Evolutionary conservation across 2,329 filamentous ascomycete species (phyloP), one percentile per base, ranked within the genome.

Genomic region (Aureobasidium sp.): DNA sequence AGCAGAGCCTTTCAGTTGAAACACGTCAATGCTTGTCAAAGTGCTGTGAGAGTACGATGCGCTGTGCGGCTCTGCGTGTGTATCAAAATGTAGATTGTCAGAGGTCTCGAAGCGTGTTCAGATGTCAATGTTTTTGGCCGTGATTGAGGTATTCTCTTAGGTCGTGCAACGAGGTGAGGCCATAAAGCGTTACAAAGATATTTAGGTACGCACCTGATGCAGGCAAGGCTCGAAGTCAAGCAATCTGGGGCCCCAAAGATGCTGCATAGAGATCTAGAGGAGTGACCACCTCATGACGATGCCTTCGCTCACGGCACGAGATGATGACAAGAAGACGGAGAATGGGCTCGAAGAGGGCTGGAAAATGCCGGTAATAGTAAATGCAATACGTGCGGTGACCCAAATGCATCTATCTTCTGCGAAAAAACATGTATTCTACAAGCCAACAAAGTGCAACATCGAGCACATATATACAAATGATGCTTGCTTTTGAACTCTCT

Each of bases 391-490:
- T 42, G 31, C 52, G 42, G 37, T 40, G 31, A 54, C 17, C 52
- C 50, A 35, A 29, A 12, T 17, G 27, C 40, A 45, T 57, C 39
- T 57, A 35, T 35, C 6, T 29, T 35, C 7, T 24, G 39, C 35
- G 22, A 54, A 29, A 2, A n/a, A 19, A 22, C 17, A 8, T 54
- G 22, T 15, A 27, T 14, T 7, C n/a, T 37, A 52, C 48, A 44
- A 54, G 52, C 53, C 33, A 37, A 3, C 12, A 48, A 27, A 27
- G n/a, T 59, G 22, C 42, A 48, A 22, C 42, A 48, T 48, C 42
- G 35, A 37, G 15, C 54, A 44, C 42, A 48, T 59, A 59, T 59
- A 31, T 47, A 59, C 54, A 59, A 39, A 39, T 15, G 24, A 57
- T 42, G 47, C 47, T 50, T 50, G 47, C 47, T 57, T 57, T 57